phyloP scores from a whole-genome alignment of 2,329 filamentous ascomycete genomes.

The Tolypocladium guangdongense region DNA sequence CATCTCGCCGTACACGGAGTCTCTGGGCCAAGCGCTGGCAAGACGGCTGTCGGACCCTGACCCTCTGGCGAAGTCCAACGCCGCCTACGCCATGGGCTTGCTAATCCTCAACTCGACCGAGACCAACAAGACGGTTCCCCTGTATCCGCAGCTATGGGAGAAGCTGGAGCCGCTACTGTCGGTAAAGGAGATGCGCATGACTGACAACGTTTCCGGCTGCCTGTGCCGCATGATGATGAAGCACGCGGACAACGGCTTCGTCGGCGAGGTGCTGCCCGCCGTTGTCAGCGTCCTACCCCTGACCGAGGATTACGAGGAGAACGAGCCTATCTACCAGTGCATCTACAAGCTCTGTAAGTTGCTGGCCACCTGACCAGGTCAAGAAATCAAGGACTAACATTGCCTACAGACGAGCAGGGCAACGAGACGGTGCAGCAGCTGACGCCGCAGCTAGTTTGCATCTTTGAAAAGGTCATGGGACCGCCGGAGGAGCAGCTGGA shows the following conservation, averaged over 20 bases:
- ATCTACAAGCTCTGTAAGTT: conserved; percentile 73
- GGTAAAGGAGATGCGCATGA: conserved; percentile 65
- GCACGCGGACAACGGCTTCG: conserved; percentile 72
- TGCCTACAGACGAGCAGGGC: conserved; percentile 45
- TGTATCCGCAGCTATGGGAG: conserved; percentile 67
- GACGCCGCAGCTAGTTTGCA: conserved; percentile 55
- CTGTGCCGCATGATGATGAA: conserved; percentile 85
- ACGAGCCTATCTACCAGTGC: conserved; percentile 85
- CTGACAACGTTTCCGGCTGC: conserved; percentile 90
- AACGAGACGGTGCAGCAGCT: conserved; percentile 60
- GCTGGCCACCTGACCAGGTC: not conserved
- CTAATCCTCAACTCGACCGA: conserved; percentile 74
- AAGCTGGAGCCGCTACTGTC: conserved; percentile 81
- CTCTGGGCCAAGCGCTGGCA: conserved; percentile 67
- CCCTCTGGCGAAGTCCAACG: conserved; percentile 86
- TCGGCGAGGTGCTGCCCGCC: conserved; percentile 70
- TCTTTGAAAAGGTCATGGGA: conserved; percentile 64
- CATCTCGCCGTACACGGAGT: conserved; percentile 71
- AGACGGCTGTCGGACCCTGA: conserved; percentile 87
- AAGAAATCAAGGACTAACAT: conserved; percentile 9
- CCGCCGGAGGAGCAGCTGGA: conserved; percentile 67
- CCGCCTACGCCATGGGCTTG: conserved; percentile 81
- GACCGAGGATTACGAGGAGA: conserved; percentile 92
- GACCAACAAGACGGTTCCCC: conserved; percentile 55
- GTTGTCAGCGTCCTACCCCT: conserved; percentile 72